These are phyloP conservation scores for Xylogone sp. DNA, from an alignment of 2,329 filamentous ascomycete species.

Conservation along the genomic window DNA sequence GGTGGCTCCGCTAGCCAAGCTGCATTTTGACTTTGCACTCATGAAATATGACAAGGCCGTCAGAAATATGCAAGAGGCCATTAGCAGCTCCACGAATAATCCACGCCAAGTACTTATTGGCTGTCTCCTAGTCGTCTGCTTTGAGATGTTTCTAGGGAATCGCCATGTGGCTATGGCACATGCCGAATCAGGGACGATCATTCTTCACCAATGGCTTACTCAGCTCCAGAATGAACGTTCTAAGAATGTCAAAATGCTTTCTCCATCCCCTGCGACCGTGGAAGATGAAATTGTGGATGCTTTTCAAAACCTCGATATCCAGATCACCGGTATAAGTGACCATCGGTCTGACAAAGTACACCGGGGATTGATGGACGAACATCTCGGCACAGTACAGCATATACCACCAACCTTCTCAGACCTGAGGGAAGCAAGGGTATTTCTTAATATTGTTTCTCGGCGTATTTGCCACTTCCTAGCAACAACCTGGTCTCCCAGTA, in stretches of 20 bases:
- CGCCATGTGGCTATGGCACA: conserved; percentile 2
- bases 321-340: conserved; percentile 11
- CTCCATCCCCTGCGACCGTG: conserved; percentile 8
- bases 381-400: conserved; percentile 6
- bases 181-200: conserved; percentile 4
- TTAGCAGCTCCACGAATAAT: neutral
- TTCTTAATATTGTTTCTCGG: conserved; percentile 17
- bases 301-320: conserved; percentile 17
- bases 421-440: conserved; percentile 13
- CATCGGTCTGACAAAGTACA: conserved; percentile 9
- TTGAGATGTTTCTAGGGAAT: conserved; percentile 12
- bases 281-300: conserved; percentile 20
- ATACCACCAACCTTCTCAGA: conserved; percentile 14
- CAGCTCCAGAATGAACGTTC: neutral
- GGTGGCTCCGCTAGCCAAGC: neutral
- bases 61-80: conserved; percentile 1
- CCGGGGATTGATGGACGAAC: conserved; percentile 11
- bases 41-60: conserved; percentile 5
- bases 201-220: conserved; percentile 2
- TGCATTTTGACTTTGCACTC: conserved; percentile 2
- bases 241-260: neutral
- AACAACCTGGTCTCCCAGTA: conserved; percentile 3
- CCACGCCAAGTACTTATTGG: conserved; percentile 1
- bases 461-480: conserved; percentile 17
- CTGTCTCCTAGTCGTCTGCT: conserved; percentile 20